phyloP scores from a whole-genome alignment of 2,329 filamentous ascomycete genomes.

The Aspergillus thermomutatus region DNA sequence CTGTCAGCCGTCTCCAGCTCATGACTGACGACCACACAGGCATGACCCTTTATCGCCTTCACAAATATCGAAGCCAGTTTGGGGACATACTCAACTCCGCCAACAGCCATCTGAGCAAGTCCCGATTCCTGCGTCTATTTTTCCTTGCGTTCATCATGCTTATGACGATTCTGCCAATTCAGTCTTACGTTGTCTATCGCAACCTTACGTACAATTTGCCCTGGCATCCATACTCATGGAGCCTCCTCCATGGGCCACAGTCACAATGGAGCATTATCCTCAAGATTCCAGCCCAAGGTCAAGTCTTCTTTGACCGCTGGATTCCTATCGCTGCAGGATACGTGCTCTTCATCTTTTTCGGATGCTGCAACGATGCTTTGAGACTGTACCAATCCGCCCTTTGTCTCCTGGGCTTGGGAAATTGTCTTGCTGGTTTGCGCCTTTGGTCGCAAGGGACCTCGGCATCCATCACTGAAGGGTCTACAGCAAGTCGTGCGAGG shows the following conservation, averaged over 20 bases:
- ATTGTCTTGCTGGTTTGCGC: conserved; percentile 26
- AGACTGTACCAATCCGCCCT: conserved; percentile 51
- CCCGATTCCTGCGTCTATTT: conserved; percentile 58
- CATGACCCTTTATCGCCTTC: conserved; percentile 59
- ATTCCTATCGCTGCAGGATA: conserved; percentile 53
- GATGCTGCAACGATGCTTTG: conserved; percentile 59
- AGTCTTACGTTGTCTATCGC: conserved; percentile 48
- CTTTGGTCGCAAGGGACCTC: conserved; percentile 12
- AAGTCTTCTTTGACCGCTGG: conserved; percentile 56
- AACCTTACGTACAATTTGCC: conserved; percentile 37
- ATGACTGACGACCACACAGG: conserved; percentile 36
- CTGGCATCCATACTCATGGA: conserved; percentile 52
- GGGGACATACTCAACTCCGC: conserved; percentile 51
- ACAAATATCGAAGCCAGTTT: conserved; percentile 58
- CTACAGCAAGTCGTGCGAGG: conserved; percentile 26
- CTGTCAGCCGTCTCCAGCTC: background rate
- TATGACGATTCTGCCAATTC: conserved; percentile 52
- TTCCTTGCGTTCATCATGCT: conserved; percentile 53
- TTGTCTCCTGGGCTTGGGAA: conserved; percentile 40
- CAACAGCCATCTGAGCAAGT: conserved; percentile 52
- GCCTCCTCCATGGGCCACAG: conserved; percentile 46
- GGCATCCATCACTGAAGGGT: conserved; percentile 16
- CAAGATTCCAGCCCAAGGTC: conserved; percentile 45
- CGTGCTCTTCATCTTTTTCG: conserved; percentile 62
- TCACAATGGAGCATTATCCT: conserved; percentile 51